These are phyloP conservation scores for Pisolithus thermaeus DNA, from an alignment of 1,284 basidiomycete genomes.

Conservation along the genomic window DNA sequence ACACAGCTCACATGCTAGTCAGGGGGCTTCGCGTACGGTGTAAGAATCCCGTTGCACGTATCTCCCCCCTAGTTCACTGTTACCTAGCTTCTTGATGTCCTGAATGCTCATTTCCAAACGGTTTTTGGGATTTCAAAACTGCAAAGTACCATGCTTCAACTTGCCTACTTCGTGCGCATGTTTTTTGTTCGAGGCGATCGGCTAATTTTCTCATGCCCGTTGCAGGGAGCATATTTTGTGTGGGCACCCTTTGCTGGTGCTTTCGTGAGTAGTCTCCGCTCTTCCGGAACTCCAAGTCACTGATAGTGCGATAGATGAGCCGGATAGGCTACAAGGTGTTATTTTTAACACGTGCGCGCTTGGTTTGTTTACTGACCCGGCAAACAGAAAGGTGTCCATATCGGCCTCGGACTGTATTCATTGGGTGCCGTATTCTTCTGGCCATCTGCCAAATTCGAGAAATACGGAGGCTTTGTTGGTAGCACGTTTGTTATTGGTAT, in stretches of 20 bases:
- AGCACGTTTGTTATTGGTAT: constrained; percentile 64
- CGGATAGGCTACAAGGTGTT: constrained; percentile 54
- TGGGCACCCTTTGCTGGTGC: constrained; percentile 54
- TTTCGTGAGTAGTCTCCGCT: constrained; percentile 35
- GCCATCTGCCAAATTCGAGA: constrained; percentile 66
- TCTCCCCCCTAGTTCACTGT: not conserved
- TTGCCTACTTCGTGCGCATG: constrained; percentile 68
- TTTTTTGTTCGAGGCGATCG: not conserved
- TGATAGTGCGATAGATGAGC: constrained; percentile 42
- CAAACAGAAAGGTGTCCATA: constrained; percentile 53
- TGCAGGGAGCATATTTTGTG: constrained; percentile 61
- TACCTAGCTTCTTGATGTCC: constrained; percentile 70
- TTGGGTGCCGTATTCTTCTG: constrained; percentile 76
- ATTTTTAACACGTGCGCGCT: not conserved
- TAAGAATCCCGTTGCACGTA: constrained; percentile 25
- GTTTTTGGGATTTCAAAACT: constrained; percentile 70
- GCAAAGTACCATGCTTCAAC: constrained; percentile 79
- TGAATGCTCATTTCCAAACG: constrained; percentile 76
- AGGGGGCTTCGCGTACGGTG: constrained; percentile 73
- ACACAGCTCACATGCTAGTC: constrained; percentile 1
- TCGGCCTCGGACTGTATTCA: constrained; percentile 68
- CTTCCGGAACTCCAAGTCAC: not conserved
- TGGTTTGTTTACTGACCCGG: constrained; percentile 4
- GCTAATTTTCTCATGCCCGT: not conserved
- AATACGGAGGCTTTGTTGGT: constrained; percentile 70